Evolutionary conservation across 257 asterid species (phyloP), one percentile per base, ranked within the genome.

Genomic region (Marsdenia floribunda): DNA sequence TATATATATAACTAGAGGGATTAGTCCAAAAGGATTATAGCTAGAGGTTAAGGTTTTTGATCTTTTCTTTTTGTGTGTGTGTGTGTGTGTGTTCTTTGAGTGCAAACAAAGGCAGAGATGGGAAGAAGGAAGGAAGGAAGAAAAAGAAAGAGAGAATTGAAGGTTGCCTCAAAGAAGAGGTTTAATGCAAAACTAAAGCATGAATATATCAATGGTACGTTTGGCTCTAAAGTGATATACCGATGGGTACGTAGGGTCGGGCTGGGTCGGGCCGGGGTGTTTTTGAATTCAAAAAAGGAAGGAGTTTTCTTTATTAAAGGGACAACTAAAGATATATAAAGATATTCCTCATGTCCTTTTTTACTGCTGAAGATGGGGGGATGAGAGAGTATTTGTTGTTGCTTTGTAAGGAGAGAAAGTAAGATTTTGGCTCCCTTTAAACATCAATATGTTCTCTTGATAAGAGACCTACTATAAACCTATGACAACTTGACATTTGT

Each of bases 261-360:
- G 33, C 33, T 1, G 33, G 33, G 33, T 1, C 33, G 33, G 33
- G 33, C 37, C 3, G 69, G 44, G 78, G 63, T 73, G 69, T 70
- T 70, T 81, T 86, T 83, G 86, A 88, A 85, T 81, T 81, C 66
- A 72, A 90, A 88, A 87, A 77, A 78, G 77, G 75, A 72, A 67
- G 74, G 72, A 75, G 79, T 71, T 82, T 78, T 81, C 89, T 88
- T 90, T 88, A 87, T 77, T 87, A 90, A 90, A 90, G 82, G 80
- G 85, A 81, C 49, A 14, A 53, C 76, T 29, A 29, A 29, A 29
- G 33, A 29, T 29, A 83, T 75, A 72, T 80, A 87, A 81, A 87
- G 89, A 84, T 81, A 83, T 89, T 87, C 88, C 78, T 76, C 80
- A 67, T 85, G 94, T 81, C 73, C 83, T 81, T 44, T 44, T 44